These are phyloP conservation scores for Olyra latifolia DNA, from an alignment of 176 grass and related monocot species.

Conservation along the genomic window DNA sequence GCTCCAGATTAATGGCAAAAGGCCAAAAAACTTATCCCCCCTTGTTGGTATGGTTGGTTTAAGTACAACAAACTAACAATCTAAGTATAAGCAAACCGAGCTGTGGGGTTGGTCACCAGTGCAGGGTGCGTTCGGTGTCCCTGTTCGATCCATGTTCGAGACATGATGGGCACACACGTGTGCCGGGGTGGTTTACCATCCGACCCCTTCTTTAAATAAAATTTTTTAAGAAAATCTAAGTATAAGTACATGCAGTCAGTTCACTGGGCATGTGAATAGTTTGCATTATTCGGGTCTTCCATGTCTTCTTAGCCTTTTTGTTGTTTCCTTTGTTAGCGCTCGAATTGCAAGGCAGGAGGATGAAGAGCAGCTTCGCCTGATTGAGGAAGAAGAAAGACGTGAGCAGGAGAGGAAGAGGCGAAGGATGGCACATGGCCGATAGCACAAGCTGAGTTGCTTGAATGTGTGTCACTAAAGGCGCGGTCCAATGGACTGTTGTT, in stretches of 20 bases:
- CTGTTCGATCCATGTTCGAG: too few species aligned
- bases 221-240: too few species aligned
- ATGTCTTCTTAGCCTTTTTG: not conserved
- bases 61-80: not conserved
- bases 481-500: not conserved
- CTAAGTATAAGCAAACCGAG: not conserved
- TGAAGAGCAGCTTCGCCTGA: slow-evolving; percentile 80
- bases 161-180: too few species aligned
- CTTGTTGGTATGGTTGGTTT: not conserved
- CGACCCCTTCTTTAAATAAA: too few species aligned
- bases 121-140: too few species aligned
- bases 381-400: slow-evolving; percentile 83
- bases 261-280: not conserved
- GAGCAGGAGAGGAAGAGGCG: slow-evolving; percentile 68
- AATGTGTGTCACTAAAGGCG: not conserved
- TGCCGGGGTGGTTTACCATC: too few species aligned
- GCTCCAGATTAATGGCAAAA: not conserved
- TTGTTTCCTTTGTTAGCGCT: slow-evolving; percentile 43
- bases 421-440: slow-evolving; percentile 42
- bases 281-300: not conserved
- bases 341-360: slow-evolving; percentile 84
- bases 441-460: not conserved
- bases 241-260: not conserved
- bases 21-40: not conserved
- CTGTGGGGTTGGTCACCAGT: too few species aligned